Evolutionary conservation across 2,329 filamentous ascomycete genomes (phyloP).

Genomic region (Alternaria sp.): DNA sequence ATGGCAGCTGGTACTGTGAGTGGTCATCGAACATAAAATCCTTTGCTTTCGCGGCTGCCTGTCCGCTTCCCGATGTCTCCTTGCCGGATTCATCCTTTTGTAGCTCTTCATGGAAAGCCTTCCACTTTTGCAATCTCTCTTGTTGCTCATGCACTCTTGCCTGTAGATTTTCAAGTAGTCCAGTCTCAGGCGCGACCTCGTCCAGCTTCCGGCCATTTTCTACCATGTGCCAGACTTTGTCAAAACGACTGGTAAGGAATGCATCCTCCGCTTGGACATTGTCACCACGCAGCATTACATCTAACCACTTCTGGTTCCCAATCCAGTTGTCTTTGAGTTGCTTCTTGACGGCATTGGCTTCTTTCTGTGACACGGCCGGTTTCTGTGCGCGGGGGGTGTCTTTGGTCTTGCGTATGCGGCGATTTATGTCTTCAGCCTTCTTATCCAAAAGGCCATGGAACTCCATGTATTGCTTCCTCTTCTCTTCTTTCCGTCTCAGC

Average conservation of each 20-base stretch:
- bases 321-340: conserved; percentile 78
- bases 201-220: conserved; percentile 66
- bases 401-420: conserved; percentile 58
- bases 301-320: conserved; percentile 77
- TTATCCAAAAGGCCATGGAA: conserved; percentile 71
- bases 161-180: conserved; percentile 76
- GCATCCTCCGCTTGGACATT: conserved; percentile 64
- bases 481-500: conserved; percentile 67
- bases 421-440: conserved; percentile 67
- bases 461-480: conserved; percentile 66
- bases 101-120: conserved; percentile 65
- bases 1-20: conserved; percentile 38
- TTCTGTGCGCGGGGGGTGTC: conserved; percentile 35
- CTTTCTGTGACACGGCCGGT: conserved; percentile 43
- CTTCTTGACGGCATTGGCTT: conserved; percentile 59
- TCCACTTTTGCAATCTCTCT: conserved; percentile 75
- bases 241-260: conserved; percentile 72
- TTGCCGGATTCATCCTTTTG: conserved; percentile 19
- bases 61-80: not conserved
- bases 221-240: conserved; percentile 74
- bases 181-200: conserved; percentile 60
- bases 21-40: conserved; percentile 47
- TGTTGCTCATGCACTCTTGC: conserved; percentile 71
- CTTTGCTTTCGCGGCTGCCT: conserved; percentile 11
- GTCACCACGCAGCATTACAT: conserved; percentile 74